These are phyloP conservation scores for Malus orientalis DNA, from an alignment of 306 rosid genomes.

Conservation along the genomic window DNA sequence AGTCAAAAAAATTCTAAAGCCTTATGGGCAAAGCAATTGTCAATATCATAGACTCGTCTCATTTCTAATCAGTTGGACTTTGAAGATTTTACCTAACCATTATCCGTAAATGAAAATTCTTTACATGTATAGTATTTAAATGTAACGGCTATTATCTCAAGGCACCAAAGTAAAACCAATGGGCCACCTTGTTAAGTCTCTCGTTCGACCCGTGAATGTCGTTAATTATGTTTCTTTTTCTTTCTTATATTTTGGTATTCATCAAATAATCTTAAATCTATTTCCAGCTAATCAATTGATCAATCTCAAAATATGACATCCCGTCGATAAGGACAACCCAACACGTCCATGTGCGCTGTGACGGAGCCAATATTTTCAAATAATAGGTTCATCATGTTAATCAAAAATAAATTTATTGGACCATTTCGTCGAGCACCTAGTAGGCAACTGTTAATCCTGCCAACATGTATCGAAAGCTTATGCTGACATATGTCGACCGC, in stretches of 20 bases:
- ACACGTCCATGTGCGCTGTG: too few species aligned
- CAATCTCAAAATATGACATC: too few species aligned
- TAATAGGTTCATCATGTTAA: too few species aligned
- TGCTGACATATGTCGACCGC: too few species aligned
- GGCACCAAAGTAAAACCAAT: neutral
- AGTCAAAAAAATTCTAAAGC: neutral
- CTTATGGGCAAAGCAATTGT: neutral
- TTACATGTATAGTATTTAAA: neutral
- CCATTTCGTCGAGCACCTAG: too few species aligned
- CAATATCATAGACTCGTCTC: neutral
- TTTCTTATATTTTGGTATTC: too few species aligned
- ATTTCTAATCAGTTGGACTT: neutral
- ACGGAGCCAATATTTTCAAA: too few species aligned
- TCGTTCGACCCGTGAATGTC: neutral
- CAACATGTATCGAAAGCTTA: too few species aligned
- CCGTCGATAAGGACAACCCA: too few species aligned
- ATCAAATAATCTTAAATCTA: neutral
- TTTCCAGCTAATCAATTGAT: neutral
- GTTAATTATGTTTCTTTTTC: too few species aligned
- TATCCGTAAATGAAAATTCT: neutral
- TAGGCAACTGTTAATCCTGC: too few species aligned
- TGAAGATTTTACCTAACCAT: neutral
- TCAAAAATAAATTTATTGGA: too few species aligned
- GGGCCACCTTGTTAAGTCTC: neutral
- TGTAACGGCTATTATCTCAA: neutral